These are phyloP conservation scores for Aureobasidium sp. DNA, from an alignment of 2,329 filamentous ascomycete genomes.

Conservation along the genomic window DNA sequence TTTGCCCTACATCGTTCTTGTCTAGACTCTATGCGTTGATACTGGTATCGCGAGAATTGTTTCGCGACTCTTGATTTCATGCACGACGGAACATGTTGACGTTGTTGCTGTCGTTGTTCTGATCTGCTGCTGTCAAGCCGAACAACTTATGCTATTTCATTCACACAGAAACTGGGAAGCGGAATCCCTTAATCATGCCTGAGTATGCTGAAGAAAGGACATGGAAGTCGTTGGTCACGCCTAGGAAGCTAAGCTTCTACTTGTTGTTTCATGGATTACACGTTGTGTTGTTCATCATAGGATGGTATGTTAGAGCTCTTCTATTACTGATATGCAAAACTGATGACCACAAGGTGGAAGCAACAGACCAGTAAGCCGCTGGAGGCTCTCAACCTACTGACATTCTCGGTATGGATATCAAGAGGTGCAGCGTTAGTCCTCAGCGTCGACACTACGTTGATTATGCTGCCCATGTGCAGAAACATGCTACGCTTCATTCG, in stretches of 20 bases:
- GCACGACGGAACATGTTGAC: background rate
- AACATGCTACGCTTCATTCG: slow-evolving; percentile 78
- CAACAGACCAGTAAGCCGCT: slow-evolving; percentile 64
- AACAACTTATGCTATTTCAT: background rate
- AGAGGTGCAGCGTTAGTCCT: slow-evolving; percentile 85
- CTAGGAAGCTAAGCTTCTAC: slow-evolving; percentile 32
- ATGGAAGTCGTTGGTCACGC: slow-evolving; percentile 27
- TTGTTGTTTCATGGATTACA: slow-evolving; percentile 32
- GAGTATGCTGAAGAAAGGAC: slow-evolving; percentile 1
- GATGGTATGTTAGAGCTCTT: slow-evolving; percentile 26
- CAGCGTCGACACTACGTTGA: slow-evolving; percentile 76
- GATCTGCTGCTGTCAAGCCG: background rate
- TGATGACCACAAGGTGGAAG: slow-evolving; percentile 57
- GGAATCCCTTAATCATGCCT: background rate
- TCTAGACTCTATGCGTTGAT: background rate
- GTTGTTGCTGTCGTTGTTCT: background rate
- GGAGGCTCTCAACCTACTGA: slow-evolving; percentile 69
- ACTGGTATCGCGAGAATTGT: background rate
- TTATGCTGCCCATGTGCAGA: slow-evolving; percentile 89
- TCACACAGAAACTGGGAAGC: background rate
- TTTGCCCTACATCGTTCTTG: background rate
- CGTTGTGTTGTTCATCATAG: slow-evolving; percentile 31
- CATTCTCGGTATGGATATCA: slow-evolving; percentile 91
- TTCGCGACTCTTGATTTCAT: background rate
- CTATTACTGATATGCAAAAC: slow-evolving; percentile 18